Evolutionary conservation across 164 flowering plant genomes (phyloP), one percentile per base, ranked within the genome.

Genomic region (Aristolochia contorta): DNA sequence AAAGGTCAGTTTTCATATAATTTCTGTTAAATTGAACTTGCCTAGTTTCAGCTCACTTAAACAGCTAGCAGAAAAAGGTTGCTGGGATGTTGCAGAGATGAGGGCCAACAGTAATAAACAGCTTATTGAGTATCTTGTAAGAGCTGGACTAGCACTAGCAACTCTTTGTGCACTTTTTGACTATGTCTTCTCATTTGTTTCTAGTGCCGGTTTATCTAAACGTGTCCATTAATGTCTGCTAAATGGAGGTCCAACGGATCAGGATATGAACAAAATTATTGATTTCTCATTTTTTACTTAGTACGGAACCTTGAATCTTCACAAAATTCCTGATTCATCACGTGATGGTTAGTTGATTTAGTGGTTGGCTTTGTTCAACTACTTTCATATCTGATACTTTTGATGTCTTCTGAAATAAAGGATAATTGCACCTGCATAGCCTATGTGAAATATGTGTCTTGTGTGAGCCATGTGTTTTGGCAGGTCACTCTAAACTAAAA

Each of bases 61-160:
- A 73, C 85, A 76, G 71, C 78, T 88, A 21, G 97, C 86, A 46
- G 97, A 91, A 73, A 93, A 88, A 71, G 97, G 91, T 51, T 80
- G 81, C 70, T 93, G 99, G 99, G 97, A 88, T 62, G 59, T 88
- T 62, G 97, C 97, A 12, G 99, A 93, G 76, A 64, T 60, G 37
- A 87, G 62, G 72, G 68, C 89, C 43, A 79, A 83, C 54, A 70
- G 69, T 48, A 75, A 87, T 61, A 74, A 62, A 41, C 80, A 81
- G 68, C 83, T 90, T 56, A 57, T 90, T 51, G 85, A 89, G 66
- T 93, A 83, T 79, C 64, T 93, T 86, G 98, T 85, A 56, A 65
- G 64, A 47, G n/a, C 24, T 48, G 56, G 16, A 51, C 25, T 52
- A 24, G 22, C 13, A 22, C 16, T 63, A 15, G 23, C 5, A 22